phyloP scores from a whole-genome alignment of 164 flowering plant species.

The Hamamelis virginiana region DNA sequence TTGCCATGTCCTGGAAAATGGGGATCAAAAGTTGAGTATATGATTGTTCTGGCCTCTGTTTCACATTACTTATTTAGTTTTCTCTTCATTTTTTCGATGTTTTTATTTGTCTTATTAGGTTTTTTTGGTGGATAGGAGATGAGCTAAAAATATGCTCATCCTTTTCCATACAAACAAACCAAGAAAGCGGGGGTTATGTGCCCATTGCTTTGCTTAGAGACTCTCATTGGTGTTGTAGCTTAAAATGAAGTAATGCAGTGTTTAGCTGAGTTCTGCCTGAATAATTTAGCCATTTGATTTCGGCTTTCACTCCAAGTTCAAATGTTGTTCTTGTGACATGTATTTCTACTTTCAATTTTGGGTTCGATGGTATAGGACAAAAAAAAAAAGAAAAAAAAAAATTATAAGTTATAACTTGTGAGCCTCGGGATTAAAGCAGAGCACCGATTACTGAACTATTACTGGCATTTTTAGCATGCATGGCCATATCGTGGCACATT shows the following conservation, averaged over 20 bases:
- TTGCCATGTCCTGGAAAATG: slow-evolving; percentile 66
- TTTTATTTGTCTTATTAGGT: background rate
- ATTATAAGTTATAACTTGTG: no score
- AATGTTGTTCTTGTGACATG: no score
- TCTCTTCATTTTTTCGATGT: background rate
- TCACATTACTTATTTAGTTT: background rate
- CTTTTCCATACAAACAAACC: slow-evolving; percentile 8
- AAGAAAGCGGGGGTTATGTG: slow-evolving; percentile 1
- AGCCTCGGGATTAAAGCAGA: no score
- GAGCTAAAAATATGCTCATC: slow-evolving; percentile 18
- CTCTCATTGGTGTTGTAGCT: background rate
- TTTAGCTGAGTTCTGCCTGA: background rate
- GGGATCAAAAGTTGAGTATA: slow-evolving; percentile 39
- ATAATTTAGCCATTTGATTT: no score
- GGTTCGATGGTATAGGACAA: no score
- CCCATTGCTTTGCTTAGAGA: background rate
- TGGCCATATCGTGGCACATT: no score
- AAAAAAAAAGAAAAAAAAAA: no score
- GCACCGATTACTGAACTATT: no score
- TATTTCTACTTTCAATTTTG: no score
- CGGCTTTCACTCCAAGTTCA: no score
- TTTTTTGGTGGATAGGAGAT: slow-evolving; percentile 28
- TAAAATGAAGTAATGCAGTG: background rate
- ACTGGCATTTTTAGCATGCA: no score
- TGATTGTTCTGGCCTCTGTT: background rate